These are phyloP conservation scores for Aureobasidium sp. DNA, from an alignment of 2,329 filamentous ascomycete genomes.

Conservation along the genomic window DNA sequence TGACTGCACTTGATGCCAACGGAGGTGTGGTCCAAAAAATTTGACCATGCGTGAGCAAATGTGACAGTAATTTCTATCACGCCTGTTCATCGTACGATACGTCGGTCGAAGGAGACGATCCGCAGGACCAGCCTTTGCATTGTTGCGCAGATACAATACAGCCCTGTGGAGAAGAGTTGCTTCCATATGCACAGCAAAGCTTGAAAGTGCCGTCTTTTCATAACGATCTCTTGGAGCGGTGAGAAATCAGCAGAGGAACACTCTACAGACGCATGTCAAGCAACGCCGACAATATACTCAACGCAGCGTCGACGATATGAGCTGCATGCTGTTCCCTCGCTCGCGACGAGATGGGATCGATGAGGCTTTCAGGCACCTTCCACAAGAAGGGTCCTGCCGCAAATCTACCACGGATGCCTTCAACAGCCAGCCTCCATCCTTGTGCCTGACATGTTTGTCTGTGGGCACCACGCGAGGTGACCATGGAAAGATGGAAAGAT, in stretches of 20 bases:
- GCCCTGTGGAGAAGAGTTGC: not conserved
- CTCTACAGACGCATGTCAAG: not conserved
- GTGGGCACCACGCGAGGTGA: not conserved
- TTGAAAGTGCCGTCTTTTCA: not conserved
- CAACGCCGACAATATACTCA: not conserved
- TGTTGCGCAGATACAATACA: not conserved
- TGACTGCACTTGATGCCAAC: not conserved
- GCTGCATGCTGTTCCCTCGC: not conserved
- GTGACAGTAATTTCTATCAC: not conserved
- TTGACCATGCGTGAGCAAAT: not conserved
- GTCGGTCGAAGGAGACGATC: not conserved
- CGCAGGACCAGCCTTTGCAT: not conserved
- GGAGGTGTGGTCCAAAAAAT: too few species aligned
- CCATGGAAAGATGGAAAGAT: not conserved
- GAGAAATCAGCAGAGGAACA: not conserved
- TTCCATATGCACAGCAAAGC: not conserved
- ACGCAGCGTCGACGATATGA: not conserved
- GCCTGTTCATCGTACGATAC: not conserved
- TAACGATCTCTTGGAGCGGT: not conserved
- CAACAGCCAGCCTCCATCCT: not conserved
- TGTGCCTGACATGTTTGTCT: not conserved
- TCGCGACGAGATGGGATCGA: not conserved
- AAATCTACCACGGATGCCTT: not conserved
- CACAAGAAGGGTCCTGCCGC: not conserved
- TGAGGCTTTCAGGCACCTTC: not conserved